Evolutionary conservation across 169 alveolate species (phyloP).

Genomic region (Plasmodium blacklocki): DNA sequence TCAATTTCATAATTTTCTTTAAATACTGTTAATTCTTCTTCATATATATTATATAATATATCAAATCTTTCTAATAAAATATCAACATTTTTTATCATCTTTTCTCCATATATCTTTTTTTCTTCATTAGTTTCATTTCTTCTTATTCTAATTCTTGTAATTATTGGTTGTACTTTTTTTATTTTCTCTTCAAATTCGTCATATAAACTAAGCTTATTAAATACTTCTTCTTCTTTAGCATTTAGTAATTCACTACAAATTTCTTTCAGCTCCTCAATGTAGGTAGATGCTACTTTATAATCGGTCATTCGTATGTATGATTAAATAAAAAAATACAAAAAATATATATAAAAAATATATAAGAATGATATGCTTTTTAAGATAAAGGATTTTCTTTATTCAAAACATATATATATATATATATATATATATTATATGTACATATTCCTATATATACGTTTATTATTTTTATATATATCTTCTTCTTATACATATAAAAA

Average conservation of each 20-base stretch:
- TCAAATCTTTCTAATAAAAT: slow-evolving; percentile 63
- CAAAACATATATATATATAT: too few relatives aligned
- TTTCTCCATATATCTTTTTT: slow-evolving; percentile 61
- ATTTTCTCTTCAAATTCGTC: slow-evolving; percentile 46
- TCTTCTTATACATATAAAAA: too few relatives aligned
- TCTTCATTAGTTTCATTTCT: slow-evolving; percentile 62
- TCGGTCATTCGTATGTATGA: slow-evolving; percentile 24
- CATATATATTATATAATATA: slow-evolving; percentile 37
- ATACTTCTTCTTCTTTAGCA: slow-evolving; percentile 47
- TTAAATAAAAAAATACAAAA: too few relatives aligned
- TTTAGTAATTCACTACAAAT: slow-evolving; percentile 52
- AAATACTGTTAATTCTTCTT: slow-evolving; percentile 60
- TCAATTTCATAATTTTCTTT: slow-evolving; percentile 72
- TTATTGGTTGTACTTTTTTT: slow-evolving; percentile 50
- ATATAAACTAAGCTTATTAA: slow-evolving; percentile 54
- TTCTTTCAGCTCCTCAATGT: slow-evolving; percentile 41
- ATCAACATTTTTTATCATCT: slow-evolving; percentile 68
- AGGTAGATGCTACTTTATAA: slow-evolving; percentile 29
- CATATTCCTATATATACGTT: too few relatives aligned
- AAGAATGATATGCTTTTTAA: too few relatives aligned
- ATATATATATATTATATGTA: too few relatives aligned
- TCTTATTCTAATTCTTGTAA: slow-evolving; percentile 56
- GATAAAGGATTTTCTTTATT: too few relatives aligned
- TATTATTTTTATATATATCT: too few relatives aligned
- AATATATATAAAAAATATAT: too few relatives aligned